A percentile compares a stretch with the other conserved stretches of the same genome.
Conservation (phyloP, 1,139 yeast genomes). For the Geotrichum klebahnii region DNA sequence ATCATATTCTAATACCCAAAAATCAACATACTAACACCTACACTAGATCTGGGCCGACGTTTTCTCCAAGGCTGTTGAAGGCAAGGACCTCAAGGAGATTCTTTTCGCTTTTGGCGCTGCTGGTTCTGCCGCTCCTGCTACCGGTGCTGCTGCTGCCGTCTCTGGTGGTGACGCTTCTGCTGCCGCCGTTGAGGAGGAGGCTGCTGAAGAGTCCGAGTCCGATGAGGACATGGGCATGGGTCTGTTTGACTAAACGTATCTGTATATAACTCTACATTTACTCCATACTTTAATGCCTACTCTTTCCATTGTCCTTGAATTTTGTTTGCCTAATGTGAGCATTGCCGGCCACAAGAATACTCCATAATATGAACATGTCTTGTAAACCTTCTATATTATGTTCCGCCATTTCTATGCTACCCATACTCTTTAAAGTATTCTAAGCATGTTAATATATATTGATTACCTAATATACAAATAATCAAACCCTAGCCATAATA, state of each 20-base stretch:
- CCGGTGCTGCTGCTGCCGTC: slow-evolving; percentile 54
- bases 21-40: slow-evolving; percentile 5
- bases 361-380: no score
- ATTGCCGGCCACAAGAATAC: no score
- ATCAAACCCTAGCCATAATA: not conserved
- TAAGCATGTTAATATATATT: no score
- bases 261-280: slow-evolving; percentile 2
- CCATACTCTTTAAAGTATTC: no score
- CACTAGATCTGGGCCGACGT: slow-evolving; percentile 82
- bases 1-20: not conserved
- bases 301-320: slow-evolving; percentile 1
- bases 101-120: slow-evolving; percentile 74
- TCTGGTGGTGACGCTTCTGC: slow-evolving; percentile 62
- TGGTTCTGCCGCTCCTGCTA: slow-evolving; percentile 60
- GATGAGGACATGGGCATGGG: slow-evolving; percentile 43
- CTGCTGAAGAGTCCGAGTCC: slow-evolving; percentile 35
- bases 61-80: slow-evolving; percentile 95
- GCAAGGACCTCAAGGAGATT: slow-evolving; percentile 90
- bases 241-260: slow-evolving; percentile 38
- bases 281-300: slow-evolving; percentile 9
- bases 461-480: not conserved
- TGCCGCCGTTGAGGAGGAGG: slow-evolving; percentile 43
- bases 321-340: no score
- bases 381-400: not conserved
- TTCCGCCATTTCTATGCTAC: not conserved